Base-by-base conservation (phyloP, 2,329 filamentous ascomycete species). In the Stagonosporopsis cucurbitacearum region DNA sequence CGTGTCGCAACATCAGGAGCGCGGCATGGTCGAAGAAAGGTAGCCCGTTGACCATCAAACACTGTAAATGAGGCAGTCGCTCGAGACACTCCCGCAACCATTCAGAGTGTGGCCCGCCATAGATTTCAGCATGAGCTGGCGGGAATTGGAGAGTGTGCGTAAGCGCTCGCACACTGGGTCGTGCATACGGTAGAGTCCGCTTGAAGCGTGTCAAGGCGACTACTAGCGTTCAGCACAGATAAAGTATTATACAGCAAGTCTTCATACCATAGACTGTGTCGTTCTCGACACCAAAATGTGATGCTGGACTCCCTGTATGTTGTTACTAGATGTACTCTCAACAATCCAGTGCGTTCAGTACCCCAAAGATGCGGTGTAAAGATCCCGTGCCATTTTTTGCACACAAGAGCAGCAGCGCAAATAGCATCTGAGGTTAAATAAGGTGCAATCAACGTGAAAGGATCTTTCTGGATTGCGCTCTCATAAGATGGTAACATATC, bases 91-190 rank as follows among this genome's bases (percentile, higher is more conserved):
- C 84, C 44, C 81, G 77, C 33, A 88, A 72, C 85, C 85, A 88
- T 54, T 82, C 82, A 3, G 81, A 76, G 53, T 83, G 80, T 1
- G 84, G 85, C 13, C 83, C 83, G 54, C 81, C 83, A 65, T 87
- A 87, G 25, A 86, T 80, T 65, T 87, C 84, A 2, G 83, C 84
- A 56, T 86, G 78, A 2, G 84, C 84, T 3, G 85, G 84, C 3
- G 84, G 84, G 20, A 88, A 76, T 64, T 85, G 83, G 17, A 88
- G 77, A 1, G 85, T 87, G 70, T 87, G 85, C 7, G 84, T 87
- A 43, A 86, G 73, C 45, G 79, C 79, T 48, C 85, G 75, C 25
- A 85, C 82, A 55, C 76, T 76, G 20, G 78, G 70, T 41, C 85
- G 77, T 4, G 83, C 82, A 68, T 80, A 81, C 48, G 79, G 81